phyloP scores from a whole-genome alignment of 306 rosid species.

The Inga leiocalycina region DNA sequence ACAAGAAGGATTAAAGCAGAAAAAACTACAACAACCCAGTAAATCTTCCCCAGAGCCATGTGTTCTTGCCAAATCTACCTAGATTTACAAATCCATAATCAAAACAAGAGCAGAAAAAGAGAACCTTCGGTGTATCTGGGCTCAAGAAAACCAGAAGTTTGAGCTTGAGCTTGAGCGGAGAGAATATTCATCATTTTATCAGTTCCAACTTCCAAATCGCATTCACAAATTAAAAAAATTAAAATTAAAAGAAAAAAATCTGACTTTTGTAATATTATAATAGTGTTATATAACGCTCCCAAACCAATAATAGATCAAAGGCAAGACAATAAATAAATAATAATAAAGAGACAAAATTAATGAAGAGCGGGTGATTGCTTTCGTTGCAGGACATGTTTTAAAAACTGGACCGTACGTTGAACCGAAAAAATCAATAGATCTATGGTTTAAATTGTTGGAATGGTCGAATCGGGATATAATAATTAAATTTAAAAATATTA shows the following conservation, averaged over 20 bases:
- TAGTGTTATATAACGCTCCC: not conserved
- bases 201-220: not conserved
- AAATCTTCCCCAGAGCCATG: slow-evolving; percentile 54
- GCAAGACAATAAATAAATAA: not conserved
- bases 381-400: not conserved
- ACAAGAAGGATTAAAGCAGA: slow-evolving; percentile 46
- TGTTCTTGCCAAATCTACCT: slow-evolving; percentile 25
- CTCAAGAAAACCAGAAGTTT: not conserved
- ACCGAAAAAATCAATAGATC: too few species aligned
- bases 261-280: not conserved
- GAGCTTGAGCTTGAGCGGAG: not conserved
- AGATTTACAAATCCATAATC: slow-evolving; percentile 43
- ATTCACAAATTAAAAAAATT: not conserved
- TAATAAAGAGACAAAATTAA: not conserved
- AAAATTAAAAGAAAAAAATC: not conserved
- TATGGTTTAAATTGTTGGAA: too few species aligned
- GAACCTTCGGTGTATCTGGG: too few species aligned
- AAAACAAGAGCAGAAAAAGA: not conserved
- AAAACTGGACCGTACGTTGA: too few species aligned
- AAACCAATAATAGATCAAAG: not conserved
- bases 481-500: too few species aligned
- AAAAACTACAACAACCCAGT: slow-evolving; percentile 35
- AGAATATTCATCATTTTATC: not conserved
- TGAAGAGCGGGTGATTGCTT: not conserved
- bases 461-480: too few species aligned